Base-by-base conservation (phyloP, 2,329 filamentous ascomycete genomes). In the Ceratocystis papillata region DNA sequence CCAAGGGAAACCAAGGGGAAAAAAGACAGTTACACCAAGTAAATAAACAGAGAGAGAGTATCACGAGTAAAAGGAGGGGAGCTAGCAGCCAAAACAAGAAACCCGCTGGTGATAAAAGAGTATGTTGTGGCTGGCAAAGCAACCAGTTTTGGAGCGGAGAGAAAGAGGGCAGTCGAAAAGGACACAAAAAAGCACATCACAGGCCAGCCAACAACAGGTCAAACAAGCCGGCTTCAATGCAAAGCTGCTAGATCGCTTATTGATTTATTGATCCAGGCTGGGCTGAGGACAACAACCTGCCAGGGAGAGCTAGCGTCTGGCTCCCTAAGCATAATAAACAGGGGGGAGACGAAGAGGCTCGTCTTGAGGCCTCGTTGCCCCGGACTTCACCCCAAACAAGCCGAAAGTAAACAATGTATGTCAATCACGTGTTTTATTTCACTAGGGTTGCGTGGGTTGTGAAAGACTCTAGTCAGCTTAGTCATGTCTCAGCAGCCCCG, bases 21-120 rank as follows among this genome's bases (percentile, higher is more conserved):
- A 63, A 28, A 63, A 50, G 50, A n/a, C 55, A 59, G 44, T 50
- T 63, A 48, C 48, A 61, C 60, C 63, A 63, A 61, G 41, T 41
- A 41, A 41, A 41, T 41, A 41, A 41, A 41, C 37, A 48, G 57
- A 67, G 62, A 68, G 68, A 50, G 65, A 69, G 67, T 63, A 69
- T 67, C 20, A 37, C 50, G 46, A 68, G 60, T 62, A 15, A 63
- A 7, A 20, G 28, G 25, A 62, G 64, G 53, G 46, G 57, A 65
- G 15, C 41, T 62, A 22, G 30, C 15, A 25, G 33, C 28, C 37
- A 45, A 17, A n/a, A 59, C 55, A 41, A 28, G 50, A 46, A 44
- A 8, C 3, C 33, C 60, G n/a, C 25, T 41, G 30, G 30, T 12
- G 22, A 28, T 53, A 30, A 20, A 25, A 44, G 3, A 5, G 37